Percentiles rank a stretch among this genome's conserved stretches.
These are phyloP conservation scores for Rosa chinensis DNA, from an alignment of 306 rosid genomes.

Conservation along the genomic window DNA sequence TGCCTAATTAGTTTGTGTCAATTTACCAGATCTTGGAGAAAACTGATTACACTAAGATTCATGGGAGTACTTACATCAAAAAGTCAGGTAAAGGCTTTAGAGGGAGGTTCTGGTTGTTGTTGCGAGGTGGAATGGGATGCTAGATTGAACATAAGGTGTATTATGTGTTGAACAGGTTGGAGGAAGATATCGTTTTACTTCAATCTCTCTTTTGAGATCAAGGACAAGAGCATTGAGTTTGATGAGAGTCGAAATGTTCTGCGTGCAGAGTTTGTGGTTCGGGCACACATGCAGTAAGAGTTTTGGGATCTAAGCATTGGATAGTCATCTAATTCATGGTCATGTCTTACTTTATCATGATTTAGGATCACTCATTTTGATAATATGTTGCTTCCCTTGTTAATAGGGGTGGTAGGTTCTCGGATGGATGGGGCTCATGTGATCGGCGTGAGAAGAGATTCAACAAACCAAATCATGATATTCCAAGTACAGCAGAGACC, in stretches of 20 bases:
- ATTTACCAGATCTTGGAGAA: constrained; percentile 78
- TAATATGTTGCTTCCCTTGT: neutral
- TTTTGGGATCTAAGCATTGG: constrained; percentile 21
- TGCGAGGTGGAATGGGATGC: constrained; percentile 6
- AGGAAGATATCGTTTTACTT: constrained; percentile 94
- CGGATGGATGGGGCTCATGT: constrained; percentile 99
- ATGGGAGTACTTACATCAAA: constrained; percentile 77
- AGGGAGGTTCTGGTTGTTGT: constrained; percentile 1
- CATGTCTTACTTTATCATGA: neutral
- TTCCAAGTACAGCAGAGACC: constrained; percentile 94
- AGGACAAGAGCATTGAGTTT: constrained; percentile 83
- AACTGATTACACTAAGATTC: constrained; percentile 65
- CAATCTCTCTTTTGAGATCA: constrained; percentile 89
- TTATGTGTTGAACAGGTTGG: constrained; percentile 64
- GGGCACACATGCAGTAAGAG: constrained; percentile 92
- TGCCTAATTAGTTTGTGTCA: constrained; percentile 20
- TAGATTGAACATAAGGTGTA: constrained; percentile 15
- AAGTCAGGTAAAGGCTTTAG: constrained; percentile 59
- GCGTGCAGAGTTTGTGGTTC: constrained; percentile 90
- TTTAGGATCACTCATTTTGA: constrained; percentile 4
- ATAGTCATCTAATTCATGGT: neutral
- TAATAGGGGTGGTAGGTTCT: constrained; percentile 83
- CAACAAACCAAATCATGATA: constrained; percentile 81
- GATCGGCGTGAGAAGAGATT: constrained; percentile 91
- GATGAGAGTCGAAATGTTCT: constrained; percentile 80